Evolutionary conservation across 805 yeast species (phyloP).

Genomic region (Pichia occidentalis): DNA sequence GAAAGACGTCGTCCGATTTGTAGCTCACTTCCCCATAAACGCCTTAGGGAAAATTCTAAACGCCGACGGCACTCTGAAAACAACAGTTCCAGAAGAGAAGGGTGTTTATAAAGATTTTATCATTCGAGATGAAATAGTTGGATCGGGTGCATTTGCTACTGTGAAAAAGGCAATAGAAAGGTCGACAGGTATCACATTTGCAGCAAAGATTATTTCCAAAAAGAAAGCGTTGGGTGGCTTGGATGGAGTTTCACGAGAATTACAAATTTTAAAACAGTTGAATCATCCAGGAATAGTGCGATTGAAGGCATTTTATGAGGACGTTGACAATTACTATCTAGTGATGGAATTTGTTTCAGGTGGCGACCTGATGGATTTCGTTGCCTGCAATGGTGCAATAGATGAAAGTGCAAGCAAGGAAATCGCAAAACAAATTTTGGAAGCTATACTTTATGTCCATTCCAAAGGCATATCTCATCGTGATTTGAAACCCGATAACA

Average conservation of each 20-base stretch:
- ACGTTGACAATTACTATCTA: slow-evolving; percentile 68
- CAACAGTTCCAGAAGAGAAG: slow-evolving; percentile 9
- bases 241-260: slow-evolving; percentile 80
- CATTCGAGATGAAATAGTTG: slow-evolving; percentile 77
- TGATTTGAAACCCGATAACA: slow-evolving; percentile 94
- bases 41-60: neutral
- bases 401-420: slow-evolving; percentile 89
- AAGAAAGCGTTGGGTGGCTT: slow-evolving; percentile 70
- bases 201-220: slow-evolving; percentile 84
- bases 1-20: slow-evolving; percentile 52
- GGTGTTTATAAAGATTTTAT: slow-evolving; percentile 48
- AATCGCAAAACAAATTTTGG: slow-evolving; percentile 74
- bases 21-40: slow-evolving; percentile 40
- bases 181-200: slow-evolving; percentile 75
- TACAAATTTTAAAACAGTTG: slow-evolving; percentile 68
- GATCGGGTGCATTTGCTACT: slow-evolving; percentile 98
- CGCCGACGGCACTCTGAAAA: neutral
- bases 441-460: slow-evolving; percentile 85
- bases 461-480: slow-evolving; percentile 89
- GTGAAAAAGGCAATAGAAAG: slow-evolving; percentile 89
- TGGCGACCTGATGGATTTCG: slow-evolving; percentile 97
- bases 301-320: slow-evolving; percentile 80
- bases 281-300: slow-evolving; percentile 83
- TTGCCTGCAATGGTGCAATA: slow-evolving; percentile 84
- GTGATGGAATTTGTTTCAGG: slow-evolving; percentile 96